Percentiles rank a stretch among this genome's conserved stretches.
Conservation (phyloP, 2,329 filamentous ascomycete species). For the Neofusicoccum ribis region DNA sequence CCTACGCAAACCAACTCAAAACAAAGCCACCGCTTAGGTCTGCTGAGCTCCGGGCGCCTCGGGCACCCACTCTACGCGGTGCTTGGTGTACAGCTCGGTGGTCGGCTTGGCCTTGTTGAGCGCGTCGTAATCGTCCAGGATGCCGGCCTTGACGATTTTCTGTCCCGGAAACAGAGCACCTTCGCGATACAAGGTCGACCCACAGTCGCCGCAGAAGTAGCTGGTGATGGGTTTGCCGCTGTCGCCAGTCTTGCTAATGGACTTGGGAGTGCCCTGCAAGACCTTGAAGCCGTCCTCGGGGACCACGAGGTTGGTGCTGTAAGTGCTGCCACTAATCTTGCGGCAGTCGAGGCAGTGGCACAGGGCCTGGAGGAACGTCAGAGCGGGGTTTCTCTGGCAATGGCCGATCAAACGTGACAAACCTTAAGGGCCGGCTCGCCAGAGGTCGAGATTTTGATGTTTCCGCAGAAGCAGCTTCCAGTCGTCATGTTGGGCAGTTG, state of each 20-base stretch:
- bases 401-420: neutral
- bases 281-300: constrained; percentile 48
- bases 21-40: neutral
- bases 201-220: constrained; percentile 48
- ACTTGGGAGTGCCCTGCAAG: constrained; percentile 52
- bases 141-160: constrained; percentile 11
- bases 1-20: neutral
- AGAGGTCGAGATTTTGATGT: constrained; percentile 48
- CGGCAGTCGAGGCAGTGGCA: constrained; percentile 58
- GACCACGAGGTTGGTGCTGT: constrained; percentile 53
- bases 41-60: constrained; percentile 20
- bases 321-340: constrained; percentile 57
- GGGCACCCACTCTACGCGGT: constrained; percentile 43
- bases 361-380: neutral
- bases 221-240: constrained; percentile 56
- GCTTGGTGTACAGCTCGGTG: constrained; percentile 42
- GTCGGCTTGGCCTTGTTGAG: constrained; percentile 34
- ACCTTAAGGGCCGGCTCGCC: constrained; percentile 42
- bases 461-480: constrained; percentile 54
- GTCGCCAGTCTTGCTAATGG: constrained; percentile 51
- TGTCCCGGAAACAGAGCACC: neutral
- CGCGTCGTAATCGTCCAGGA: constrained; percentile 10
- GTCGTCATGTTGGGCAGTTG: constrained; percentile 29
- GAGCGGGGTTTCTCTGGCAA: neutral
- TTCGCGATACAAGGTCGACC: constrained; percentile 4